These are phyloP conservation scores for Sordaria brevicollis DNA, from an alignment of 495 filamentous ascomycete species.

Conservation along the genomic window DNA sequence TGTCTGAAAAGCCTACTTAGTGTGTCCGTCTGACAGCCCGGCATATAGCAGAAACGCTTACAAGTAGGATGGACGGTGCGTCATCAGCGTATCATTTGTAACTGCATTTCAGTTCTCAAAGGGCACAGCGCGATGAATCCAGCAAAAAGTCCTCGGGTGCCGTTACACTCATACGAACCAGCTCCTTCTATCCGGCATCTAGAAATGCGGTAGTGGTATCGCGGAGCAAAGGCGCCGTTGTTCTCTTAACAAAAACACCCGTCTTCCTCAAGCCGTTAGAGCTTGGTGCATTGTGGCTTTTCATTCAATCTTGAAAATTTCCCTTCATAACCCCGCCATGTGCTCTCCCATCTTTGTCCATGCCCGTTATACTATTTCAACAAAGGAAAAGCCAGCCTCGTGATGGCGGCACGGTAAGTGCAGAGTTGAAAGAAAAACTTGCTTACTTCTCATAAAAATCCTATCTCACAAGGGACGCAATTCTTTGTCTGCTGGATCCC, in stretches of 20 bases:
- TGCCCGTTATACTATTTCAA: not conserved
- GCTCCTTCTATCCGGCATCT: not conserved
- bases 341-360: not conserved
- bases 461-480: not conserved
- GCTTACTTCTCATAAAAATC: not conserved
- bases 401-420: not conserved
- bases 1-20: not conserved
- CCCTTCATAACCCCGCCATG: not conserved
- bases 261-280: not conserved
- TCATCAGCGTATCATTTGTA: not conserved
- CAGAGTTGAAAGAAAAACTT: not conserved
- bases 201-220: not conserved
- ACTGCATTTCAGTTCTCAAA: not conserved
- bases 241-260: not conserved
- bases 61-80: not conserved
- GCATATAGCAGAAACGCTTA: not conserved
- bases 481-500: not conserved
- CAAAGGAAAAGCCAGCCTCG: not conserved
- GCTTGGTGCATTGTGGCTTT: not conserved
- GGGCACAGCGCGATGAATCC: not conserved
- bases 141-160: not conserved
- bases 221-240: not conserved
- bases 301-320: not conserved
- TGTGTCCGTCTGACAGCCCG: not conserved
- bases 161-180: not conserved